A percentile compares a stretch with the other conserved stretches of the same genome.
Conservation (phyloP, 257 asterid species). For the Craterostigma plantagineum region DNA sequence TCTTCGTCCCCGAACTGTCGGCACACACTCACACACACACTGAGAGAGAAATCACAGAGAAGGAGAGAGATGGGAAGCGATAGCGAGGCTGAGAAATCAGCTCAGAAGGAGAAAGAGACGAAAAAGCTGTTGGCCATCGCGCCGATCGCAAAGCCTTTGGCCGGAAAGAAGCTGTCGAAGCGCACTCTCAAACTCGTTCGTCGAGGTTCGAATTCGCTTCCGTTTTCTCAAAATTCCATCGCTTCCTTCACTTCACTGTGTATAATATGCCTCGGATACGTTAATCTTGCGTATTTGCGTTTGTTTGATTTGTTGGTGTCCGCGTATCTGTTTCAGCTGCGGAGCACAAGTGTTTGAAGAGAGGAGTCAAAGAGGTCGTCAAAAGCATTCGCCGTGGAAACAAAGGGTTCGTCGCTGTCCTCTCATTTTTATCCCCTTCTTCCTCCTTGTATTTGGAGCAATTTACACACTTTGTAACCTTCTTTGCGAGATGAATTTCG, state of each 20-base stretch:
- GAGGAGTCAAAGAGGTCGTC: conserved; percentile 94
- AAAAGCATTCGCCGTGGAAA: conserved; percentile 89
- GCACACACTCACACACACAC: too few species aligned
- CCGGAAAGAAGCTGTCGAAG: conserved; percentile 81
- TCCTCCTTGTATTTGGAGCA: too few species aligned
- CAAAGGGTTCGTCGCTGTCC: conserved; percentile 39
- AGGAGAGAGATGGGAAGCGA: conserved; percentile 61
- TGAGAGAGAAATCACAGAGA: too few species aligned
- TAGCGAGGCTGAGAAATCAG: conserved; percentile 60
- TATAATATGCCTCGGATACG: too few species aligned
- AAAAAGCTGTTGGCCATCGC: conserved; percentile 62
- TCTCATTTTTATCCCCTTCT: neutral
- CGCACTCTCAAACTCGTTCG: conserved; percentile 83
- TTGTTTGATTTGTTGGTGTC: conserved; percentile 5
- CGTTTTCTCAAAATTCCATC: neutral
- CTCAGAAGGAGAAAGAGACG: conserved; percentile 71
- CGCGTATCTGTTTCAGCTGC: too few species aligned
- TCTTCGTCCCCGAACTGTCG: too few species aligned
- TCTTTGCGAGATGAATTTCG: too few species aligned
- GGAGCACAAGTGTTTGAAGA: conserved; percentile 84
- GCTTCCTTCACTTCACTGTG: neutral
- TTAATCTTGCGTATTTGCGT: too few species aligned
- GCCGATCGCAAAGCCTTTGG: conserved; percentile 85
- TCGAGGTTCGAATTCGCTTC: conserved; percentile 22
- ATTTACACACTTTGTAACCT: too few species aligned